Conservation (phyloP, 768 basidiomycete genomes). For the Leccinum olivaceopallidum region DNA sequence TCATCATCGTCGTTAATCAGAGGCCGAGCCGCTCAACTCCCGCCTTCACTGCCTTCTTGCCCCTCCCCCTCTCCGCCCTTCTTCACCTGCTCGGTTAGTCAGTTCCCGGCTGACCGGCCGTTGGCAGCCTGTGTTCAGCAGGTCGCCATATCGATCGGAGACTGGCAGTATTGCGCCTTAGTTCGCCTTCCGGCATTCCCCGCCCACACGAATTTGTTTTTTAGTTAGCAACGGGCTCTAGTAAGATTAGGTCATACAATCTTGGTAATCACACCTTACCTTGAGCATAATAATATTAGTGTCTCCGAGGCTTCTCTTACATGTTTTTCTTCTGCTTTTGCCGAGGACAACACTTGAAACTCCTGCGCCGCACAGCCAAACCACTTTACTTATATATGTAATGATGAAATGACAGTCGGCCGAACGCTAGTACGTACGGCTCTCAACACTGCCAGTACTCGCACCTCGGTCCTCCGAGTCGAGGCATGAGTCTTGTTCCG, state of each 20-base stretch:
- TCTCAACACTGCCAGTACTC: not conserved
- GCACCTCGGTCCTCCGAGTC: not conserved
- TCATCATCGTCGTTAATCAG: not conserved
- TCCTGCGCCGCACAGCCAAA: not conserved
- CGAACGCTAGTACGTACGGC: not conserved
- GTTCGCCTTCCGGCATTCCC: not conserved
- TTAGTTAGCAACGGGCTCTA: not conserved
- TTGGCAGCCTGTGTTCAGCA: not conserved
- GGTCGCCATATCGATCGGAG: not conserved
- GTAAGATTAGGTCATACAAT: not conserved
- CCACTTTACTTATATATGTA: not conserved
- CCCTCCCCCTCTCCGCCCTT: not conserved
- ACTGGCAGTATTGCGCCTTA: not conserved
- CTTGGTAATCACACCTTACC: not conserved
- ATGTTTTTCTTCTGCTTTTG: not conserved
- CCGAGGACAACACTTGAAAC: not conserved
- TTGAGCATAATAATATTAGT: not conserved
- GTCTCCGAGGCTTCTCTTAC: not conserved
- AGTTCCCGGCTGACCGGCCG: not conserved
- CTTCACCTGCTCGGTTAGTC: not conserved
- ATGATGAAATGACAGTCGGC: not conserved
- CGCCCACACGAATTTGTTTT: not conserved
- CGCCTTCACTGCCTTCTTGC: not conserved
- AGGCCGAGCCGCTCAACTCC: not conserved
- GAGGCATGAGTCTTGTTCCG: not conserved